A percentile compares a stretch with the other conserved stretches of the same genome.
phyloP scores from a whole-genome alignment of 2,329 filamentous ascomycete species.

The Fusarium sp. region DNA sequence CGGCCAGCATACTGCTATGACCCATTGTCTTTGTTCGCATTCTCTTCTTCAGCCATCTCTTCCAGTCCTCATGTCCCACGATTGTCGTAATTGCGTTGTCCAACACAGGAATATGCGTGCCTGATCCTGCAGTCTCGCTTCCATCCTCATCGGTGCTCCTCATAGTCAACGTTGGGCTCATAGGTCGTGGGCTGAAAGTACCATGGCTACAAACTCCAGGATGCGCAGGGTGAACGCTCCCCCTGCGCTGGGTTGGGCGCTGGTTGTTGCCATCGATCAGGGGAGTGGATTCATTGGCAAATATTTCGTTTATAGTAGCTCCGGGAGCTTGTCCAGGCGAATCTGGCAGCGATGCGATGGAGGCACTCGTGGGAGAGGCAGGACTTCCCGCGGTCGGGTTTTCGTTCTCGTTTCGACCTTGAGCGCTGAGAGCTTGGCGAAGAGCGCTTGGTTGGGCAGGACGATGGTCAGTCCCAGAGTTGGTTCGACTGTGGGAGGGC shows the following conservation, averaged over 20 bases:
- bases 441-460: slow-evolving; percentile 59
- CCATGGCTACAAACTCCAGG: slow-evolving; percentile 74
- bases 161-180: slow-evolving; percentile 56
- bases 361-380: slow-evolving; percentile 22
- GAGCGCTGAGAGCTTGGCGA: slow-evolving; percentile 57
- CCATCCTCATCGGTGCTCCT: slow-evolving; percentile 47
- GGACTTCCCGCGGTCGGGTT: slow-evolving; percentile 5
- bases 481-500: slow-evolving; percentile 45
- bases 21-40: slow-evolving; percentile 75
- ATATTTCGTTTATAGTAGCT: slow-evolving; percentile 23
- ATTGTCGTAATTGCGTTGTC: slow-evolving; percentile 54
- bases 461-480: slow-evolving; percentile 50
- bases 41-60: slow-evolving; percentile 60
- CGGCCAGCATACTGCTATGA: slow-evolving; percentile 77
- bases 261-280: slow-evolving; percentile 53
- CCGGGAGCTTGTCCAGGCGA: slow-evolving; percentile 42
- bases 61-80: slow-evolving; percentile 58
- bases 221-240: slow-evolving; percentile 51
- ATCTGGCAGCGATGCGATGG: slow-evolving; percentile 33
- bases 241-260: slow-evolving; percentile 30
- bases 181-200: slow-evolving; percentile 77
- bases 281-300: slow-evolving; percentile 62
- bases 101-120: slow-evolving; percentile 50
- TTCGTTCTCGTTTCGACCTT: slow-evolving; percentile 34
- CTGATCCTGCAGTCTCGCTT: slow-evolving; percentile 48